Base-by-base conservation (phyloP, 2,329 filamentous ascomycete species). In the Xylaria arbuscula region DNA sequence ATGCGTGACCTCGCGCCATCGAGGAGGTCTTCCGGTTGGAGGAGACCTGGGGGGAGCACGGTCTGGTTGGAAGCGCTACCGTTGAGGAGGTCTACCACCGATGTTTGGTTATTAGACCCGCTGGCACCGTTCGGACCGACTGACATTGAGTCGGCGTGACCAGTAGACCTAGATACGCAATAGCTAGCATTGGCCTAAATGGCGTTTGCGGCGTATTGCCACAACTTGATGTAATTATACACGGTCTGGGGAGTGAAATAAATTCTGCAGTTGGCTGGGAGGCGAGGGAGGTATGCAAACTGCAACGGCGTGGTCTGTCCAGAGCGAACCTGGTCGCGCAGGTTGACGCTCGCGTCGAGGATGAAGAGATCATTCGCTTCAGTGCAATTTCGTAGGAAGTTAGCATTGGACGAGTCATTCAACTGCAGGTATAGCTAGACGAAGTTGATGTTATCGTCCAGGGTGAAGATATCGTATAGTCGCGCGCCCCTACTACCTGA, bases 261-360 rank as follows among this genome's bases (percentile, higher is more conserved):
- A n/a, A 64, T 64, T 1, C 61, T 36, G 53, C 50, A 64, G 19
- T 64, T 40, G n/a, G 61, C 61, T 1, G 61, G 61, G n/a, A 63
- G 34, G n/a, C n/a, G n/a, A n/a, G n/a, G n/a, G n/a, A n/a, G n/a
- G 13, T 47, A 47, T 6, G 10, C 78, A 73, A 90, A 91, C 72
- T 92, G 89, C 17, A 85, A 77, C 15, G 88, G 85, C 34, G 75
- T 53, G 64, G 69, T 68, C 4, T 62, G 55, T 28, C 59, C 54
- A 9, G 56, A 58, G 19, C 72, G 72, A 36, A 76, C 62, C 61
- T 76, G 72, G 22, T 76, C 75, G 15, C 74, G 71, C 13, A 76
- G 64, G 59, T 76, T 76, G 63, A 76, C 58, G 3, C 62, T 62
- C 3, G 67, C 72, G 6, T 61, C 45, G 10, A 65, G 24, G 36